These are phyloP conservation scores for Starmerella apis DNA, from an alignment of 805 yeast genomes.

Conservation along the genomic window DNA sequence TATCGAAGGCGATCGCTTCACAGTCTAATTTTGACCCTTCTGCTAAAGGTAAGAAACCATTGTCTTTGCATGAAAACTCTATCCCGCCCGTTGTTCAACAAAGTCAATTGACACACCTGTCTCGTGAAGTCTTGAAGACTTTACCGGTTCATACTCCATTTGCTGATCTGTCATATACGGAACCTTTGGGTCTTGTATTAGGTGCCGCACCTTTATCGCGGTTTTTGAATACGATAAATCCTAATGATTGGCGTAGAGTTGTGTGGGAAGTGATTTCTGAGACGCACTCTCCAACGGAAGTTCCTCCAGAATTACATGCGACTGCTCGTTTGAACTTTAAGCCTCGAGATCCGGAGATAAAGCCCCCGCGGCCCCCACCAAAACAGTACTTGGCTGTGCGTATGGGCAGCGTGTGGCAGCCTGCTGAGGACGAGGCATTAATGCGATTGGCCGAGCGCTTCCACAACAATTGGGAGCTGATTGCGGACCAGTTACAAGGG, in stretches of 20 bases:
- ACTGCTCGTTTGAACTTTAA: conserved; percentile 16
- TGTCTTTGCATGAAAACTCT: conserved; percentile 16
- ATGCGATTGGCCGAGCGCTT: conserved; percentile 75
- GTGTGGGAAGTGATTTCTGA: conserved; percentile 17
- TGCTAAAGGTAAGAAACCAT: background rate
- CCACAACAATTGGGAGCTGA: conserved; percentile 86
- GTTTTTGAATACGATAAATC: conserved; percentile 28
- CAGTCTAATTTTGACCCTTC: background rate
- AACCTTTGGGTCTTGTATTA: conserved; percentile 17
- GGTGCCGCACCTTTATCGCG: conserved; percentile 30
- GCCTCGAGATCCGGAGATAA: conserved; percentile 34
- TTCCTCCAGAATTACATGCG: conserved; percentile 7
- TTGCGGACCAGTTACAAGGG: conserved; percentile 52
- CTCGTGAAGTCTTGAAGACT: conserved; percentile 13
- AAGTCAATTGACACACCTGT: conserved; percentile 9
- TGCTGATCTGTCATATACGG: background rate
- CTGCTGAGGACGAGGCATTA: conserved; percentile 77
- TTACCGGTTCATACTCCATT: conserved; percentile 23
- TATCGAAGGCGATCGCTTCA: conserved; percentile 39
- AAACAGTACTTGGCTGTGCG: conserved; percentile 67
- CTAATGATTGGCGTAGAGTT: conserved; percentile 29
- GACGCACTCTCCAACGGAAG: background rate
- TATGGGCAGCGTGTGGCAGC: conserved; percentile 92
- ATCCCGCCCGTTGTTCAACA: conserved; percentile 8
- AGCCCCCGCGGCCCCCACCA: conserved; percentile 89